phyloP scores from a whole-genome alignment of 2,329 filamentous ascomycete species.

The Thermomyces lanuginosus region DNA sequence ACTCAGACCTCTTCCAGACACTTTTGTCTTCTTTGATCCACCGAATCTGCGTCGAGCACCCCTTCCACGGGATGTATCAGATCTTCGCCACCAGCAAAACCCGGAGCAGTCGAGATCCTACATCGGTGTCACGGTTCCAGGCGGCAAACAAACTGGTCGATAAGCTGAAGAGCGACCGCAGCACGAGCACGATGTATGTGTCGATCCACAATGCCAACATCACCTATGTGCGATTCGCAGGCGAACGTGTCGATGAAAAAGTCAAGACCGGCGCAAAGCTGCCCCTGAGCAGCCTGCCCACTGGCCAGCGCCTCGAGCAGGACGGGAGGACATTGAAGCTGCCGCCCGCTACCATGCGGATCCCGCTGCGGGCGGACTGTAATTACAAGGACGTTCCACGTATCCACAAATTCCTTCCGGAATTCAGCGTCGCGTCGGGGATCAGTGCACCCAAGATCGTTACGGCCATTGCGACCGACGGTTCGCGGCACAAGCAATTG shows the following conservation, averaged over 20 bases:
- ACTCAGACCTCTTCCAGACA: conserved; percentile 54
- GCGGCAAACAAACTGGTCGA: conserved; percentile 56
- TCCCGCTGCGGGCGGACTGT: conserved; percentile 54
- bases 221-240: conserved; percentile 36
- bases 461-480: conserved; percentile 62
- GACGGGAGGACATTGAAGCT: conserved; percentile 50
- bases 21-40: conserved; percentile 58
- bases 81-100: conserved; percentile 69
- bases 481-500: conserved; percentile 67
- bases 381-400: conserved; percentile 63
- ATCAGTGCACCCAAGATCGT: conserved; percentile 90
- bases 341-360: conserved; percentile 77
- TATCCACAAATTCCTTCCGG: conserved; percentile 55
- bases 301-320: conserved; percentile 47
- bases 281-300: conserved; percentile 44
- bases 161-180: conserved; percentile 38
- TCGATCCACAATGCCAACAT: conserved; percentile 60
- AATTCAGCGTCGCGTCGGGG: conserved; percentile 73
- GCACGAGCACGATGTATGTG: conserved; percentile 45
- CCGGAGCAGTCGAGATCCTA: conserved; percentile 52
- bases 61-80: conserved; percentile 93
- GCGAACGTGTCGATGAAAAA: conserved; percentile 36
- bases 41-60: conserved; percentile 80
- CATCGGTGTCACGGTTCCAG: conserved; percentile 54
- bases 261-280: conserved; percentile 54